Evolutionary conservation across 2,329 filamentous ascomycete genomes (phyloP), one percentile per base, ranked within the genome.

Genomic region (Penicillium sp.): DNA sequence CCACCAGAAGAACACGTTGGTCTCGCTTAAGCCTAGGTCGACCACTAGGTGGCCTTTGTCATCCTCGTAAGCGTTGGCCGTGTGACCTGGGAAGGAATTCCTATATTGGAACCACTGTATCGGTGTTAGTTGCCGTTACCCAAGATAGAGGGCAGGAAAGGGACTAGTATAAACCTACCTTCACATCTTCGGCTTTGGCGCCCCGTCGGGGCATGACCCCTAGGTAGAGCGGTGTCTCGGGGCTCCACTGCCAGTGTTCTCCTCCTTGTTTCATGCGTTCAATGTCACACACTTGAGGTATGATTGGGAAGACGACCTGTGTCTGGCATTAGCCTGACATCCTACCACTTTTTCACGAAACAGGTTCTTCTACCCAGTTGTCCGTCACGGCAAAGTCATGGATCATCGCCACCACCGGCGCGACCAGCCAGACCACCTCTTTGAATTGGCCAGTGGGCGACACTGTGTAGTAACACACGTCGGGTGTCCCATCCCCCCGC

Each of bases 331-430:
- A 31, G 27, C 27, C 4, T 31, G 27, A 31, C 4, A 31, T 31
- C 27, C 27, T 9, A 31, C 7, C 7, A 9, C 27, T 7, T 31
- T 31, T 31, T 9, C 27, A 6, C 6, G 27, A 31, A 31, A 31
- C 6, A 31, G 27, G 7, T 7, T 6, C 27, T 59, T 56, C 47
- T 35, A 69, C 67, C 61, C 62, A 79, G 46, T 80, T 78, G 5
- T 78, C 69, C 0, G 77, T 79, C 1, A 79, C 69, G 0, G 71
- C 76, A 54, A 75, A 77, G 52, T 80, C 78, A 64, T 80, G 78
- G 36, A 79, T 78, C 73, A 78, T 75, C 0, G 66, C 77, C 2
- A 68, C 68, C 1, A 75, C 69, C 1, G 76, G 77, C 0, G 71
- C 63, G 7, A 73, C 63, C 16, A 77, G 49, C 75, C 76, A 78